Evolutionary conservation across 345 rosid genomes (phyloP), one percentile per base, ranked within the genome.

Genomic region (Excoecaria agallocha): DNA sequence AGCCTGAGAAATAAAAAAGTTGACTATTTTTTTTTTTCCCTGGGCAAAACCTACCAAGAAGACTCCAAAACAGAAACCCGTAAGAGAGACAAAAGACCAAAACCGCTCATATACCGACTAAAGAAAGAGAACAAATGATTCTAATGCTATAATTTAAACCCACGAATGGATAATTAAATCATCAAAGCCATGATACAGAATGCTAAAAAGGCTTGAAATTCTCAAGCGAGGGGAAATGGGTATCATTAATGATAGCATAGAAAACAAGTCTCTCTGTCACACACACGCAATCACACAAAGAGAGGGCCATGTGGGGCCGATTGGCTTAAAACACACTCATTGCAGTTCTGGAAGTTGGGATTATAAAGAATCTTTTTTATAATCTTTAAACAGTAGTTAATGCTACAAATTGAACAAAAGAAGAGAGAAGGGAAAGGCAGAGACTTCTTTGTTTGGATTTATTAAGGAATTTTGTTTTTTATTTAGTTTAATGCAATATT

Each of bases 261-360:
- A 37, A 48, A 30, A 38, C 56, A 66, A 46, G 1, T 58, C 16
- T 22, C 63, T n/a, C n/a, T n/a, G n/a, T n/a, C 59, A 2, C 8
- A 19, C 59, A 30, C 30, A 30, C 30, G 2, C 30, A n/a, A n/a
- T n/a, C n/a, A 30, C 30, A 30, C 30, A 30, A 2, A 30, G 30
- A 30, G 1, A 4, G 43, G 70, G 15, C 0, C 83, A 80, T 72
- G 93, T 87, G 94, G n/a, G 91, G 72, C 82, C 94, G 38, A 71
- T 72, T 72, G 39, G 82, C 93, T 86, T 85, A 67, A 68, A 81
- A 82, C 90, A 83, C 77, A 86, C 90, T 87, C 97, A 85, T 89
- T 83, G 80, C 82, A 74, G 55, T 80, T 81, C 82, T 60, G 49
- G 81, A 82, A 43, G 66, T 85, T 70, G 64, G 74, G 20, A 22